Conservation (phyloP, 116 monocot genomes). For the Zostera marina region DNA sequence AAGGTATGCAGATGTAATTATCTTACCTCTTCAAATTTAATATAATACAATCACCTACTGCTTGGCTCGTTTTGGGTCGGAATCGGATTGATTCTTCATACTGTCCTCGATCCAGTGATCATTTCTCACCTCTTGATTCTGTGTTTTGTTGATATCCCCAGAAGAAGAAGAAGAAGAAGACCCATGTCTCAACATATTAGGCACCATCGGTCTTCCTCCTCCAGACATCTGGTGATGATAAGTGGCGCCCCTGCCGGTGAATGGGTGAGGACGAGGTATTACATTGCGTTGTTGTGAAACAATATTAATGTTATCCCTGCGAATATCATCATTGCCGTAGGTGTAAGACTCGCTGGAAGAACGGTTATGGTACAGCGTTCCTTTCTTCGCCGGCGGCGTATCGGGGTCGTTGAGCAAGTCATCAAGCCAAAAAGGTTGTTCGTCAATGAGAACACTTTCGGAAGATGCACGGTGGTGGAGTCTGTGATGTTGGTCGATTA, state of each 20-base stretch:
- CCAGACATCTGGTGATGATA: conserved; percentile 30
- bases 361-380: conserved; percentile 33
- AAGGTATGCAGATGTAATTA: background rate
- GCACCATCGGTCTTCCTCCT: conserved; percentile 17
- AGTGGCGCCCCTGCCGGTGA: background rate
- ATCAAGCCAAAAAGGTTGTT: conserved; percentile 94
- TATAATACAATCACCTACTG: conserved; percentile 34
- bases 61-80: conserved; percentile 61
- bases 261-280: background rate
- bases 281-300: conserved; percentile 6
- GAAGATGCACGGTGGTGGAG: conserved; percentile 79
- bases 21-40: background rate
- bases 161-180: no score
- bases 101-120: conserved; percentile 25
- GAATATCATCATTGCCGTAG: conserved; percentile 23
- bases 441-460: conserved; percentile 80
- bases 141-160: no score
- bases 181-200: background rate
- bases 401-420: conserved; percentile 89
- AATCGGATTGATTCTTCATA: conserved; percentile 27
- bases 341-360: conserved; percentile 87
- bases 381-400: conserved; percentile 35
- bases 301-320: conserved; percentile 19
- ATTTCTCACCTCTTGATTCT: conserved; percentile 8
- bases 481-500: conserved; percentile 13